Conservation (phyloP, 2,329 filamentous ascomycete species). For the Sporothrix globosa region DNA sequence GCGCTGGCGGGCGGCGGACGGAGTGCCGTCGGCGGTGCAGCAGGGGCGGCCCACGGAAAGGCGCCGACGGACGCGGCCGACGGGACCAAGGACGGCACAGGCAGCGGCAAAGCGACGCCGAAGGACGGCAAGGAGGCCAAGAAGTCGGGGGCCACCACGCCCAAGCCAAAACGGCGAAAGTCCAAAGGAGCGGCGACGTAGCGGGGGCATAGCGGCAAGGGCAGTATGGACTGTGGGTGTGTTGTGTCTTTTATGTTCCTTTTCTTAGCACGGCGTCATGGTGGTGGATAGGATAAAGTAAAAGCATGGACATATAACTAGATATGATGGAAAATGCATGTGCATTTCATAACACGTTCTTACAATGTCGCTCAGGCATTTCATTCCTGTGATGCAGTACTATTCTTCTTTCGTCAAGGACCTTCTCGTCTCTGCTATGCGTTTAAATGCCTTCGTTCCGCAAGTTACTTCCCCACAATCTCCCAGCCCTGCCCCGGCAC, state of each 20-base stretch:
- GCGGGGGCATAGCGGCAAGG: neutral
- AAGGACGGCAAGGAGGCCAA: constrained; percentile 52
- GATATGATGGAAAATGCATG: too few relatives aligned
- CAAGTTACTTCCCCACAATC: constrained; percentile 49
- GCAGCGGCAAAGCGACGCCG: constrained; percentile 45
- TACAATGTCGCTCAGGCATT: too few relatives aligned
- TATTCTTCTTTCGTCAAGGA: too few relatives aligned
- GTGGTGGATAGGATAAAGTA: too few relatives aligned
- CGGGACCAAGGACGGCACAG: constrained; percentile 44
- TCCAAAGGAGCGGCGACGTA: constrained; percentile 44
- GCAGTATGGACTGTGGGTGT: too few relatives aligned
- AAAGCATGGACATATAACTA: too few relatives aligned
- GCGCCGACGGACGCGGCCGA: neutral
- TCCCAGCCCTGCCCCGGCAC: constrained; percentile 74
- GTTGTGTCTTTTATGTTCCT: too few relatives aligned
- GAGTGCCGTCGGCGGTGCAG: constrained; percentile 37
- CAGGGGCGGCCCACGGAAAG: constrained; percentile 39
- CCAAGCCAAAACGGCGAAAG: constrained; percentile 54
- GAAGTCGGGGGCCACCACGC: constrained; percentile 42
- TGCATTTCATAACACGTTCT: too few relatives aligned
- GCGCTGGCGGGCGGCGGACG: constrained; percentile 62
- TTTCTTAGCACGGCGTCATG: too few relatives aligned
- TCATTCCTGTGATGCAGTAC: too few relatives aligned
- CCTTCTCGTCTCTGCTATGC: too few relatives aligned
- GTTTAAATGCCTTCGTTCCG: too few relatives aligned